Percentiles rank a stretch among this genome's conserved stretches.
Evolutionary conservation across 2,329 filamentous ascomycete genomes (phyloP).

Genomic region (Arthroderma sp.): DNA sequence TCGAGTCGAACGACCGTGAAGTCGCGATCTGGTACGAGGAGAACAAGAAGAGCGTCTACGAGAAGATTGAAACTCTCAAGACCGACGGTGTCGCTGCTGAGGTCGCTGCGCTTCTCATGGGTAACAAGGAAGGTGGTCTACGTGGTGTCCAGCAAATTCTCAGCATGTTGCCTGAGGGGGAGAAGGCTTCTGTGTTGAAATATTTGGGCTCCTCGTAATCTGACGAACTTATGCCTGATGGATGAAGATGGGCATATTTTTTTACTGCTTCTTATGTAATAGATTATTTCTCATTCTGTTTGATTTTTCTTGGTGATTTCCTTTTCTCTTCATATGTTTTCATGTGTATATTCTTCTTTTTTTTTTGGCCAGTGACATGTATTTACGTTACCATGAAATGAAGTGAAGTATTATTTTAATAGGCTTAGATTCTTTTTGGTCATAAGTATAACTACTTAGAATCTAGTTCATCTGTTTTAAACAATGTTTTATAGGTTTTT

Average conservation of each 20-base stretch:
- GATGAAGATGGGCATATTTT: neutral
- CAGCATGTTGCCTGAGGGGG: slow-evolving; percentile 72
- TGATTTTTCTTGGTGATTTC: neutral
- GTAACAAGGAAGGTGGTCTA: slow-evolving; percentile 57
- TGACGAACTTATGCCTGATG: neutral
- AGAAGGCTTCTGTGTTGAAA: slow-evolving; percentile 72
- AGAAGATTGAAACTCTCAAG: slow-evolving; percentile 77
- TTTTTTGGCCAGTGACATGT: neutral
- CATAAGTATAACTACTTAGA: neutral
- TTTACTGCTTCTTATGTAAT: neutral
- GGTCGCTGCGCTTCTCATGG: slow-evolving; percentile 55
- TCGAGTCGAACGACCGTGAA: slow-evolving; percentile 64
- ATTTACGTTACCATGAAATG: neutral
- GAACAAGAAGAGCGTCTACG: slow-evolving; percentile 69
- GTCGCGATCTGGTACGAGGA: slow-evolving; percentile 95
- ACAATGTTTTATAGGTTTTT: too few relatives aligned
- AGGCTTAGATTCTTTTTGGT: neutral
- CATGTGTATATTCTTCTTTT: slow-evolving; percentile 2
- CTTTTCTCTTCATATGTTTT: neutral
- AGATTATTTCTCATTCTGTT: neutral
- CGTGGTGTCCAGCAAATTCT: slow-evolving; percentile 80
- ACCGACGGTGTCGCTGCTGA: slow-evolving; percentile 58
- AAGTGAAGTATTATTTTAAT: neutral
- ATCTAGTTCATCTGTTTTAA: neutral
- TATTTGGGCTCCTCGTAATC: slow-evolving; percentile 25